Conservation (phyloP, 805 yeast genomes). For the Isabelozyma rhagii region DNA sequence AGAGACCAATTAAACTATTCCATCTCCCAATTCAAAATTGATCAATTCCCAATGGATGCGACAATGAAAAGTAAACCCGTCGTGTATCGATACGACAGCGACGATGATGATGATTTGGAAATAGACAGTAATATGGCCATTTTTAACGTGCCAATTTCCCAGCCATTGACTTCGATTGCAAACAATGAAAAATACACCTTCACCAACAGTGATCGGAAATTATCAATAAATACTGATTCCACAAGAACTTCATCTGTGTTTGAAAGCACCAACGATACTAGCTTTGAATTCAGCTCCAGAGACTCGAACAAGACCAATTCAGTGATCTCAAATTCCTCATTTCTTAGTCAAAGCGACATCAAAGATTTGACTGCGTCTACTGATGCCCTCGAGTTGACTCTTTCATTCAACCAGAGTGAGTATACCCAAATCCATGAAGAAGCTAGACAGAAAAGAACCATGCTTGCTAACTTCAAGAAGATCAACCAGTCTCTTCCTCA, state of each 20-base stretch:
- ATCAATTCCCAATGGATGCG: constrained; percentile 2
- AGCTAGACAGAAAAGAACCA: constrained; percentile 15
- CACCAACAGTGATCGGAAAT: constrained; percentile 15
- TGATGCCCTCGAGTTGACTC: constrained; percentile 31
- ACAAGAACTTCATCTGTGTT: constrained; percentile 46
- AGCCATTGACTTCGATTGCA: constrained; percentile 43
- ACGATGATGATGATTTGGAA: constrained; percentile 10
- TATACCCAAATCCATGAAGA: constrained; percentile 21
- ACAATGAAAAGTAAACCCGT: constrained; percentile 1
- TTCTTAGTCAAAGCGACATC: constrained; percentile 3
- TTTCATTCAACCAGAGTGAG: constrained; percentile 25
- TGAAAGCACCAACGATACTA: constrained; percentile 15
- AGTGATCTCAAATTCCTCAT: not conserved
- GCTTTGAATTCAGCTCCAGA: not conserved
- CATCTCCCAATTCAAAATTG: constrained; percentile 16
- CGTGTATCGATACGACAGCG: not conserved
- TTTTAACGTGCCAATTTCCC: constrained; percentile 64
- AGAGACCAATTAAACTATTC: constrained; percentile 21
- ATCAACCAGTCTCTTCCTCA: constrained; percentile 4
- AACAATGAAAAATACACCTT: constrained; percentile 30
- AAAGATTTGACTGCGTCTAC: constrained; percentile 18
- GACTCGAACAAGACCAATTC: not conserved
- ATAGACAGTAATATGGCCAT: constrained; percentile 39
- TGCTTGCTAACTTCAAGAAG: constrained; percentile 18
- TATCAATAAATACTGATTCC: constrained; percentile 29